Evolutionary conservation across 2,329 filamentous ascomycete genomes (phyloP).

Genomic region (Trichophyton benhamiae): DNA sequence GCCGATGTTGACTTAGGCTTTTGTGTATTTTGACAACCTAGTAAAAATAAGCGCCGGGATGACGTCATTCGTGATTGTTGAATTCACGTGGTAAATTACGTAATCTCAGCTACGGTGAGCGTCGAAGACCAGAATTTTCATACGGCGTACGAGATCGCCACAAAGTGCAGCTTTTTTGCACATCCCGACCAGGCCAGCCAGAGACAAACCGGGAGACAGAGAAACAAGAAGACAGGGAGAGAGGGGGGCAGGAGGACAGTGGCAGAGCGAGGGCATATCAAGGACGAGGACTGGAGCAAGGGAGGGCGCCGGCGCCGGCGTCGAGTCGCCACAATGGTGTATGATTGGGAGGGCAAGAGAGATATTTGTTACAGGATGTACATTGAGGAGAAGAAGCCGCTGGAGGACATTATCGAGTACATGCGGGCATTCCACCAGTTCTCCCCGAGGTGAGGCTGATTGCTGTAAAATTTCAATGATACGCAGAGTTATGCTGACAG

Average conservation of each 20-base stretch:
- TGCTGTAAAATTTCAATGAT: background rate
- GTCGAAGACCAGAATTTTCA: background rate
- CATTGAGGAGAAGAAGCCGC: conserved; percentile 58
- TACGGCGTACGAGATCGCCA: background rate
- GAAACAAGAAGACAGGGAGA: background rate
- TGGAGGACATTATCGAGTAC: conserved; percentile 63
- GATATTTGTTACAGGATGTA: conserved; percentile 59
- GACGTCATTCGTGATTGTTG: background rate
- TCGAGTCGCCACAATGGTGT: conserved; percentile 32
- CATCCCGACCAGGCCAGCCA: background rate
- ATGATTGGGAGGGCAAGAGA: conserved; percentile 56
- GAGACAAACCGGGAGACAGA: background rate
- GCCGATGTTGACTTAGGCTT: background rate
- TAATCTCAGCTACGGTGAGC: background rate
- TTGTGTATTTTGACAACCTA: background rate
- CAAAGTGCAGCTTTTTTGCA: background rate
- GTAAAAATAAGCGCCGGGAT: background rate
- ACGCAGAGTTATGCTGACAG: background rate
- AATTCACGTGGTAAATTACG: background rate
- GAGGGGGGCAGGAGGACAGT: no score
- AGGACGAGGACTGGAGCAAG: background rate
- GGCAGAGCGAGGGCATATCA: no score
- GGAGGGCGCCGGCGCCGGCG: background rate
- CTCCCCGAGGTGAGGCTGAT: conserved; percentile 51
- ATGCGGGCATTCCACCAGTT: conserved; percentile 55